A percentile compares a stretch with the other conserved stretches of the same genome.
Evolutionary conservation across 2,329 filamentous ascomycete species (phyloP).

Genomic region (Aspergillus sp.): DNA sequence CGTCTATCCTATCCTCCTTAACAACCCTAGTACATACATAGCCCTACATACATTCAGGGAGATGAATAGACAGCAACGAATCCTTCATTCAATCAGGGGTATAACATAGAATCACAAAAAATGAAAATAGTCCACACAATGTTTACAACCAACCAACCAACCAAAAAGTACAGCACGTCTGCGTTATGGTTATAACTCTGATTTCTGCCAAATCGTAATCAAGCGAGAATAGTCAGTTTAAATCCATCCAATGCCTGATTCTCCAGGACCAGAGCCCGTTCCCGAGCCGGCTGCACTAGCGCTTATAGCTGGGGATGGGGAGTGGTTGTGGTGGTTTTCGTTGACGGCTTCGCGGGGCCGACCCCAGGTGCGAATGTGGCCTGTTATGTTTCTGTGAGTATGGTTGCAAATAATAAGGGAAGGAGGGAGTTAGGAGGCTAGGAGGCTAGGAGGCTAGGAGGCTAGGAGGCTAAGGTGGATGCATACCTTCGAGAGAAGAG

Average conservation of each 20-base stretch:
- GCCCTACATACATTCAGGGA: too few species aligned
- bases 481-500: slow-evolving; percentile 73
- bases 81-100: too few species aligned
- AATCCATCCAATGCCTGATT: slow-evolving; percentile 5
- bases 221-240: not conserved
- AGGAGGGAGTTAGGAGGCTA: slow-evolving; percentile 47
- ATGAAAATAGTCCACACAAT: too few species aligned
- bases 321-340: slow-evolving; percentile 14
- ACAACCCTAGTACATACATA: too few species aligned
- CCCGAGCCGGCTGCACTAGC: slow-evolving; percentile 11
- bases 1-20: too few species aligned
- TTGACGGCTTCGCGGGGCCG: slow-evolving; percentile 46
- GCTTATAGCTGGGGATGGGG: slow-evolving; percentile 12
- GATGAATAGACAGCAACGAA: too few species aligned
- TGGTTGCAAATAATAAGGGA: slow-evolving; percentile 62
- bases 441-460: too few species aligned
- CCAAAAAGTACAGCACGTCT: too few species aligned
- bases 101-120: too few species aligned
- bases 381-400: slow-evolving; percentile 34
- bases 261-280: slow-evolving; percentile 5
- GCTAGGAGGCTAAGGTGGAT: not conserved
- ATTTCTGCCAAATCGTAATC: too few species aligned
- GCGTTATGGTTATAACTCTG: too few species aligned
- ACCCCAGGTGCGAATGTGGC: slow-evolving; percentile 68
- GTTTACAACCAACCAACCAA: too few species aligned